Evolutionary conservation across 805 yeast genomes (phyloP).

Genomic region (Spathaspora passalidarum): DNA sequence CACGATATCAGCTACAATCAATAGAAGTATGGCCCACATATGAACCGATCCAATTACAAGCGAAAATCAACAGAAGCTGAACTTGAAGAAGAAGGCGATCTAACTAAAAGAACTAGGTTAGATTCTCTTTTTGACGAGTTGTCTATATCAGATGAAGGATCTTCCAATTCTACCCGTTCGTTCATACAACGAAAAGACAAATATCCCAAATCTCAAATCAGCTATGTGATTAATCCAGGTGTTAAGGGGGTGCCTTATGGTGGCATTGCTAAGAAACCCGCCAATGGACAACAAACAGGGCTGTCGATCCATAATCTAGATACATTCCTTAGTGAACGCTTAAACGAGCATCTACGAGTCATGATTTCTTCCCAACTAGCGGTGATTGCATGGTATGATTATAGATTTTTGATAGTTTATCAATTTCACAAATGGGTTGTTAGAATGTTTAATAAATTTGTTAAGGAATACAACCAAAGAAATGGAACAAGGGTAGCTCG

Average conservation of each 20-base stretch:
- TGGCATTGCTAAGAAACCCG: conserved; percentile 1
- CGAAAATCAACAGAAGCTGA: not conserved
- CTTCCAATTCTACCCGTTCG: not conserved
- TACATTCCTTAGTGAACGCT: conserved; percentile 12
- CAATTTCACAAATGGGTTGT: conserved; percentile 35
- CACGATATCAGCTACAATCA: too few relatives aligned
- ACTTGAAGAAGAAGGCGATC: conserved; percentile 6
- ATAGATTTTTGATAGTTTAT: conserved; percentile 20
- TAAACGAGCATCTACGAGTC: conserved; percentile 20
- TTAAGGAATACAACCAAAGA: conserved; percentile 23
- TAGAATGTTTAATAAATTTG: conserved; percentile 33
- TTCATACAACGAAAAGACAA: not conserved
- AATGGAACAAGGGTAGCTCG: conserved; percentile 14
- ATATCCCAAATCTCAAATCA: not conserved
- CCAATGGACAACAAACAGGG: not conserved
- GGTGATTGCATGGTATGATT: conserved; percentile 24
- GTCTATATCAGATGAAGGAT: conserved; percentile 14
- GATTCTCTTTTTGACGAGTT: conserved; percentile 27
- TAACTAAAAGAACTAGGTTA: conserved; percentile 20
- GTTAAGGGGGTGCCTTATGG: conserved; percentile 1
- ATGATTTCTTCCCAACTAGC: conserved; percentile 16
- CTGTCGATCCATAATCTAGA: conserved; percentile 4
- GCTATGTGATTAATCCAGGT: conserved; percentile 10
- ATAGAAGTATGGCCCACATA: not conserved
- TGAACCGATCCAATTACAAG: not conserved